Evolutionary conservation across 108 stramenopile genomes (phyloP), one percentile per base, ranked within the genome.

Genomic region (Cyclotella choctawhatcheeana): DNA sequence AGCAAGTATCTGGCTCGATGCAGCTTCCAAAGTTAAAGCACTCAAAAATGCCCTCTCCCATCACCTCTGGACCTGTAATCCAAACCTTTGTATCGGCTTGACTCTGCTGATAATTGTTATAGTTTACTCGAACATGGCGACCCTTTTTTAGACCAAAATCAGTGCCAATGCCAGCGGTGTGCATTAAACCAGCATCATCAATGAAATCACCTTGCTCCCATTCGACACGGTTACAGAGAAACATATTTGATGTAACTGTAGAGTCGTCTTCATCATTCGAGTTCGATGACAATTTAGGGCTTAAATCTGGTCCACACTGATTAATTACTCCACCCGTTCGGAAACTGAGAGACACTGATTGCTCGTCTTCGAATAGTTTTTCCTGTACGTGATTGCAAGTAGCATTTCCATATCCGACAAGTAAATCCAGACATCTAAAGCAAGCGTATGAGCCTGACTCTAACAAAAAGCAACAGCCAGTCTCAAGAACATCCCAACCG

Each of bases 181-280:
- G 22, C 16, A 31, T 37, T 51, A 85, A 0, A 14, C 85, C 86
- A 18, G 88, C 88, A 59, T 89, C 82, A 61, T 90, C 90, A 25
- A 78, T 64, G 67, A 85, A 93, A 63, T 93, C 87, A 13, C 94
- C 94, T 63, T 95, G 94, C 44, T 65, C 70, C 94, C 94, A 95
- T 56, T 79, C 40, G 18, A 40, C 50, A 33, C 82, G 60, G 53
- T 84, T 74, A 84, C 94, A 95, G 14, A 93, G 80, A 56, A 90
- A 95, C 33, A 24, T 26, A 37, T 82, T 68, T 27, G 79, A 81
- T 26, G 83, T 86, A 40, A 40, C 25, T 8, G 71, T 68, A n/a
- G 69, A 43, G 44, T 50, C 65, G 32, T 60, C 69, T 22, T n/a
- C 43, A n/a, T 43, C 30, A 21, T 76, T 70, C 53, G 3, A n/a